A percentile compares a stretch with the other conserved stretches of the same genome.
Evolutionary conservation across 192 early-diverging fungal species (phyloP).

Genomic region (Coemansia sp.): DNA sequence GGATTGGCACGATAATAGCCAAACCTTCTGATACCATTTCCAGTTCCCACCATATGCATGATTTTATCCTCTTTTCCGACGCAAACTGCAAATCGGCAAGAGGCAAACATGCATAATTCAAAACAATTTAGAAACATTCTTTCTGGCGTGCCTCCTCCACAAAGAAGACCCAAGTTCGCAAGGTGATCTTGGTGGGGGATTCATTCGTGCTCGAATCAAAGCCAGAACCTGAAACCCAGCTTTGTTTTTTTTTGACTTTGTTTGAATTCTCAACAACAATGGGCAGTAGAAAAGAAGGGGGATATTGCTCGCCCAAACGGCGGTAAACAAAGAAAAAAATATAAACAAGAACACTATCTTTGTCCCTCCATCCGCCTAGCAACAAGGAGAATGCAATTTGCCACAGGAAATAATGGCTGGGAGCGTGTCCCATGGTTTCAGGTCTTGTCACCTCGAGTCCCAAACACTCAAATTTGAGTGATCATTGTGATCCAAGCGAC

Average conservation of each 20-base stretch:
- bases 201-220: neutral
- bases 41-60: neutral
- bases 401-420: neutral
- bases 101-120: neutral
- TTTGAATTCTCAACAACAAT: neutral
- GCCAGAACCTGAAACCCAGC: neutral
- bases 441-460: neutral
- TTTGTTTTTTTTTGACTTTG: neutral
- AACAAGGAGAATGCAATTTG: constrained; percentile 8
- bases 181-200: neutral
- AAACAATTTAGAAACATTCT: neutral
- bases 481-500: constrained; percentile 1
- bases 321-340: constrained; percentile 6
- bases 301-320: neutral
- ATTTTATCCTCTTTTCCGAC: neutral
- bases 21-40: neutral
- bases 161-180: neutral
- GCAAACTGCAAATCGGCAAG: neutral
- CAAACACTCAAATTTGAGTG: neutral
- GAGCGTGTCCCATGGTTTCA: constrained; percentile 8
- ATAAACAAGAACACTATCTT: constrained; percentile 2
- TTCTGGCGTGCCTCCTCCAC: neutral
- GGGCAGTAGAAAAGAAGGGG: neutral
- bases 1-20: neutral
- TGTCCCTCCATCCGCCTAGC: neutral